Evolutionary conservation across 805 yeast species (phyloP).

Genomic region (Candida glaebosa): DNA sequence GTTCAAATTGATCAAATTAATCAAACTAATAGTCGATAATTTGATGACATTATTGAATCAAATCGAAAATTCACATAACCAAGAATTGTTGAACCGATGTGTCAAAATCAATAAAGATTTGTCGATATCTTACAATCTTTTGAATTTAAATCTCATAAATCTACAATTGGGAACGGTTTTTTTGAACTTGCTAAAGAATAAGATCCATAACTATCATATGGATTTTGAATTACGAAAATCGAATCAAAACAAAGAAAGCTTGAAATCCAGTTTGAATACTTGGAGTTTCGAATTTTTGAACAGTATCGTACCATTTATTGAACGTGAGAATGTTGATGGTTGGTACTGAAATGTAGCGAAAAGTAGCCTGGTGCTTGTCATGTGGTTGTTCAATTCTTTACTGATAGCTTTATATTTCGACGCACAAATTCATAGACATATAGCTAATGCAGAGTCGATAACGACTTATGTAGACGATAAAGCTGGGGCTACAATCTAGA

Average conservation of each 20-base stretch:
- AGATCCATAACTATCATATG: constrained; percentile 23
- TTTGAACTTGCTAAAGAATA: constrained; percentile 18
- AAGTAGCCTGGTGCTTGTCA: no score
- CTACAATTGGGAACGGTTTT: constrained; percentile 24
- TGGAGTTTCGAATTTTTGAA: constrained; percentile 20
- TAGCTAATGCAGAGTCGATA: background rate
- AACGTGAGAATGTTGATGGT: constrained; percentile 32
- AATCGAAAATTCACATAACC: constrained; percentile 10
- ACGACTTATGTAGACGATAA: background rate
- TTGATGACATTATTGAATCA: constrained; percentile 15
- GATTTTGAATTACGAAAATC: constrained; percentile 16
- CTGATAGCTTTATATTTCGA: background rate
- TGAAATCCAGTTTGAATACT: constrained; percentile 9
- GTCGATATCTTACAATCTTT: constrained; percentile 28
- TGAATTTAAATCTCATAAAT: constrained; percentile 23
- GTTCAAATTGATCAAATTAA: constrained; percentile 31
- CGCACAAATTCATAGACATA: background rate
- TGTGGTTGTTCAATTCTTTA: background rate
- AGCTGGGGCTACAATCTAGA: background rate
- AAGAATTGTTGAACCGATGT: constrained; percentile 27
- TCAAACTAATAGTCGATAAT: constrained; percentile 33
- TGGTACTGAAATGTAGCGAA: no score
- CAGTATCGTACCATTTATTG: constrained; percentile 23
- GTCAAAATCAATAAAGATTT: constrained; percentile 36
- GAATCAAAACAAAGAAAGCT: constrained; percentile 2